Percentiles rank a stretch among this genome's conserved stretches.
Evolutionary conservation across 306 rosid genomes (phyloP).

Genomic region (Malus fusca): DNA sequence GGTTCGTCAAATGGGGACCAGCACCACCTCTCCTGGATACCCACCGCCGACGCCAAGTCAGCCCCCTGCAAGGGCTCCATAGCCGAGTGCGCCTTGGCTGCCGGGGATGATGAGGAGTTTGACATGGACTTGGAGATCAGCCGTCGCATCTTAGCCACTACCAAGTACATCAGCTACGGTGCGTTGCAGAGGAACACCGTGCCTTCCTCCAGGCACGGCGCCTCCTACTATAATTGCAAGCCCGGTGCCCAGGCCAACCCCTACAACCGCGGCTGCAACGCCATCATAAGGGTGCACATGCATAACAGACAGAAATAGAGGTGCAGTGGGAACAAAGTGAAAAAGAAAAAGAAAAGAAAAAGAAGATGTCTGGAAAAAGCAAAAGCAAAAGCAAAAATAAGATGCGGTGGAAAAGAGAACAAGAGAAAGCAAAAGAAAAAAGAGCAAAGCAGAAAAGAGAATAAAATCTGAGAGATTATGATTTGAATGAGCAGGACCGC

Average conservation of each 20-base stretch:
- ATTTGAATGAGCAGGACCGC: too few relatives aligned
- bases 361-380: too few relatives aligned
- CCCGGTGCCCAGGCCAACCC: slow-evolving; percentile 94
- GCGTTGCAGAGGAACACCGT: slow-evolving; percentile 92
- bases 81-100: slow-evolving; percentile 44
- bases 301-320: too few relatives aligned
- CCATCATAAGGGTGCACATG: slow-evolving; percentile 81
- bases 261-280: slow-evolving; percentile 82
- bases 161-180: slow-evolving; percentile 83
- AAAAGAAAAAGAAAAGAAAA: too few relatives aligned
- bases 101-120: slow-evolving; percentile 48
- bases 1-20: slow-evolving; percentile 28
- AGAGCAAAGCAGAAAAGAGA: too few relatives aligned
- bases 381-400: too few relatives aligned
- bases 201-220: slow-evolving; percentile 91
- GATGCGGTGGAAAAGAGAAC: too few relatives aligned
- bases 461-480: too few relatives aligned
- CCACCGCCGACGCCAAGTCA: slow-evolving; percentile 17
- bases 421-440: too few relatives aligned
- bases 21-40: slow-evolving; percentile 19
- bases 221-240: slow-evolving; percentile 83
- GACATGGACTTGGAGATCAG: slow-evolving; percentile 80
- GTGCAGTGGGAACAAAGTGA: too few relatives aligned
- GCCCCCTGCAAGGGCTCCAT: slow-evolving; percentile 46
- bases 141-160: slow-evolving; percentile 86